Conservation (phyloP, 139 green algal genomes). For the Micractinium conductrix region DNA sequence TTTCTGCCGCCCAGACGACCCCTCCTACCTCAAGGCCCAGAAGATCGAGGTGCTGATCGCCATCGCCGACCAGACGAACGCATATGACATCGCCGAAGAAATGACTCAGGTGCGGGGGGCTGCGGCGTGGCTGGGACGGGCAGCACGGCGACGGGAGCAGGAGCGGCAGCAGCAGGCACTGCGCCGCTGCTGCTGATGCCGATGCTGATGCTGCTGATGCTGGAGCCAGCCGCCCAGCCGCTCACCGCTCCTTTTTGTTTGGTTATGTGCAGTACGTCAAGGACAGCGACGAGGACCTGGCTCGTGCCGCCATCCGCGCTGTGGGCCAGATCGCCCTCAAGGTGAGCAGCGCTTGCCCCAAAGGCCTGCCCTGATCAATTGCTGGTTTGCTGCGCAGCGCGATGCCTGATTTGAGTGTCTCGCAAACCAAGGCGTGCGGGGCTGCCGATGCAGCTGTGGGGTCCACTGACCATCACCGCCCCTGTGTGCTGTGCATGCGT, state of each 20-base stretch:
- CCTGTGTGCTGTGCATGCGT: too few relatives aligned
- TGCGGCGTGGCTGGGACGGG: too few relatives aligned
- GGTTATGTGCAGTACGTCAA: conserved; percentile 69
- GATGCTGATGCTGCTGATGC: too few relatives aligned
- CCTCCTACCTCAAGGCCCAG: conserved; percentile 92
- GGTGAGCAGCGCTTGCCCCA: neutral
- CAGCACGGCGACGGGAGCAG: too few relatives aligned
- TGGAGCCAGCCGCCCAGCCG: too few relatives aligned
- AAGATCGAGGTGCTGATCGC: conserved; percentile 93
- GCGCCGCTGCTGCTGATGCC: too few relatives aligned
- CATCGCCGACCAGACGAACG: conserved; percentile 85
- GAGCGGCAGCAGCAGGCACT: neutral
- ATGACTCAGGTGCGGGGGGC: conserved; percentile 59
- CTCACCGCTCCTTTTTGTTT: neutral
- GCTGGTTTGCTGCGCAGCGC: neutral
- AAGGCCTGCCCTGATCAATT: too few relatives aligned
- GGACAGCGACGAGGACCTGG: conserved; percentile 76
- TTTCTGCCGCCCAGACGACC: conserved; percentile 92
- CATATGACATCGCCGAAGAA: conserved; percentile 94
- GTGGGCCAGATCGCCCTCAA: conserved; percentile 79
- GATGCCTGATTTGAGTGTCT: too few relatives aligned
- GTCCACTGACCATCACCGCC: too few relatives aligned
- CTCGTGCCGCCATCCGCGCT: conserved; percentile 75
- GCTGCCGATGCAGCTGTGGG: too few relatives aligned
- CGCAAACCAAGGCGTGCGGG: too few relatives aligned